Conservation (phyloP, 2,329 filamentous ascomycete species). For the Aureobasidium sp. region DNA sequence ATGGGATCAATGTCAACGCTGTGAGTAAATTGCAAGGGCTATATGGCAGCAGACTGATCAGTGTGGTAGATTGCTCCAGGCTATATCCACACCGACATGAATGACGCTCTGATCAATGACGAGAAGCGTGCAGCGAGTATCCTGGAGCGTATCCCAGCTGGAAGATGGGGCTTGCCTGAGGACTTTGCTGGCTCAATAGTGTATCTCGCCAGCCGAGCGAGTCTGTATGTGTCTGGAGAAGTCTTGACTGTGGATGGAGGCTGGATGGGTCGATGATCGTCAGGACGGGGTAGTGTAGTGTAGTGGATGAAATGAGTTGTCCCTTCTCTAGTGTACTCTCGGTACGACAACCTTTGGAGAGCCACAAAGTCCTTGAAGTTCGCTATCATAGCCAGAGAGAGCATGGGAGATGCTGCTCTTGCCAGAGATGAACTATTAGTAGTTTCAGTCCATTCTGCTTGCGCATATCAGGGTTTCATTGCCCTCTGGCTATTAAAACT, state of each 20-base stretch:
- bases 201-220: conserved; percentile 65
- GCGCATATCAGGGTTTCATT: too few species aligned
- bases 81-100: conserved; percentile 94
- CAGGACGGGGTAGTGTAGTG: too few species aligned
- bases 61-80: conserved; percentile 62
- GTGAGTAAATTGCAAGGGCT: neutral
- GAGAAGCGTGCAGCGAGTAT: conserved; percentile 64
- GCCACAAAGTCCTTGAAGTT: too few species aligned
- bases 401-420: too few species aligned
- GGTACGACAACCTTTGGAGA: too few species aligned
- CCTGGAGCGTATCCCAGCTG: conserved; percentile 71
- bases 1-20: conserved; percentile 76
- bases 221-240: conserved; percentile 75
- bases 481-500: too few species aligned
- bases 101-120: conserved; percentile 70
- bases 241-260: conserved; percentile 79
- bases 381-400: too few species aligned
- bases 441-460: too few species aligned
- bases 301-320: too few species aligned
- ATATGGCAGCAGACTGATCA: neutral
- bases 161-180: conserved; percentile 73
- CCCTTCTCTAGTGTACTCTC: too few species aligned
- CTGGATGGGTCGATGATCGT: conserved; percentile 71
- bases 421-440: too few species aligned
- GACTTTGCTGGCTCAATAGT: conserved; percentile 82